Conservation (phyloP, 306 rosid species). For the Pyrus bretschneideri region DNA sequence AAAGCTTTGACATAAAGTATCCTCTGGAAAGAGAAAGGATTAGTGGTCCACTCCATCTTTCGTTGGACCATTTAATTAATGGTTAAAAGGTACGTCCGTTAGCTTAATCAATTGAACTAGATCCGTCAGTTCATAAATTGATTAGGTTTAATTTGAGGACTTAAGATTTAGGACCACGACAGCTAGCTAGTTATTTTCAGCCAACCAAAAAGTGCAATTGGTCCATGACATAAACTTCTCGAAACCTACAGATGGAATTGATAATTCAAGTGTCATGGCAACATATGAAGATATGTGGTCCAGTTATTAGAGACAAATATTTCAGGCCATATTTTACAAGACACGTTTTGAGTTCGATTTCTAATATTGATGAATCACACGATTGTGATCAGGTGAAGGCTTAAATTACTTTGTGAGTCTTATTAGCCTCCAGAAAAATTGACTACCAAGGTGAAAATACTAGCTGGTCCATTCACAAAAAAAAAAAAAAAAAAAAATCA, state of each 20-base stretch:
- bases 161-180: constrained; percentile 15
- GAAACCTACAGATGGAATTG: constrained; percentile 39
- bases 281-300: too few relatives aligned
- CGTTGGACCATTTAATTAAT: constrained; percentile 26
- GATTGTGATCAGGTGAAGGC: too few relatives aligned
- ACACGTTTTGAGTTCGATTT: accelerated
- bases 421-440: too few relatives aligned
- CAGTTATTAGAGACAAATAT: too few relatives aligned
- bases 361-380: accelerated
- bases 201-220: constrained; percentile 11
- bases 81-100: constrained; percentile 13
- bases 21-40: background rate
- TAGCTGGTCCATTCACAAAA: too few relatives aligned
- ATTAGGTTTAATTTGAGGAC: background rate
- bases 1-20: background rate
- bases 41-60: constrained; percentile 18
- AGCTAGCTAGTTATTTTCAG: constrained; percentile 16
- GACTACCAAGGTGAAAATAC: too few relatives aligned
- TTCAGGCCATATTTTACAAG: too few relatives aligned
- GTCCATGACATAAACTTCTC: constrained; percentile 25
- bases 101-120: constrained; percentile 40
- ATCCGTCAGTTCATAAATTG: constrained; percentile 11
- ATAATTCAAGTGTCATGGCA: background rate
- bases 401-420: too few relatives aligned
- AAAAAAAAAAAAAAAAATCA: background rate